A percentile compares a stretch with the other conserved stretches of the same genome.
Conservation (phyloP, 164 flowering plant genomes). For the Stephania japonica region DNA sequence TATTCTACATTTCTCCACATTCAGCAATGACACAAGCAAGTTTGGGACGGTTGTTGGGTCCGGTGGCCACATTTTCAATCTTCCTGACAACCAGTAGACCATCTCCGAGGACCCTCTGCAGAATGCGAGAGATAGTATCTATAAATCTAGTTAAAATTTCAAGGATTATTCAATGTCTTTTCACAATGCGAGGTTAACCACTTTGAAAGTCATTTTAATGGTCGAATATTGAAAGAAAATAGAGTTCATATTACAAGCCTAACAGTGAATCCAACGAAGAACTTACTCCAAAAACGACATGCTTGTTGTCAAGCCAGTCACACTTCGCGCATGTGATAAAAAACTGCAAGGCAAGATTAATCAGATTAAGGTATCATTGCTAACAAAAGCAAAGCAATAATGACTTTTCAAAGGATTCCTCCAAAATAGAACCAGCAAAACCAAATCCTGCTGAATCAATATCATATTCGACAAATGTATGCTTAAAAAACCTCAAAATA, state of each 20-base stretch:
- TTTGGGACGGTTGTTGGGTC: slow-evolving; percentile 92
- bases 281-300: slow-evolving; percentile 95
- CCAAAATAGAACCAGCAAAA: background rate
- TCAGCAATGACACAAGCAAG: slow-evolving; percentile 79
- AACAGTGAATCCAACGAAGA: background rate
- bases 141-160: background rate
- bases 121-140: background rate
- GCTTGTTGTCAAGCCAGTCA: slow-evolving; percentile 99
- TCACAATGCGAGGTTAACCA: background rate
- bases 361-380: background rate
- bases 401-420: background rate
- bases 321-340: slow-evolving; percentile 54
- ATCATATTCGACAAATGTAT: background rate
- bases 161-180: background rate
- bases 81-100: slow-evolving; percentile 90
- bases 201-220: background rate
- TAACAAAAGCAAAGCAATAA: background rate
- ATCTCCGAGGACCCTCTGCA: slow-evolving; percentile 93
- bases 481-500: background rate
- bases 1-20: slow-evolving; percentile 85
- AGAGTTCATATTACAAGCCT: background rate
- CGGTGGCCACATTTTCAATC: slow-evolving; percentile 93
- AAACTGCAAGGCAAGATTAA: slow-evolving; percentile 24
- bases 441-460: background rate
- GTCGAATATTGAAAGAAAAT: background rate